Evolutionary conservation across 441 rosid species (phyloP).

Genomic region (Pelargonium myrrhifolium): DNA sequence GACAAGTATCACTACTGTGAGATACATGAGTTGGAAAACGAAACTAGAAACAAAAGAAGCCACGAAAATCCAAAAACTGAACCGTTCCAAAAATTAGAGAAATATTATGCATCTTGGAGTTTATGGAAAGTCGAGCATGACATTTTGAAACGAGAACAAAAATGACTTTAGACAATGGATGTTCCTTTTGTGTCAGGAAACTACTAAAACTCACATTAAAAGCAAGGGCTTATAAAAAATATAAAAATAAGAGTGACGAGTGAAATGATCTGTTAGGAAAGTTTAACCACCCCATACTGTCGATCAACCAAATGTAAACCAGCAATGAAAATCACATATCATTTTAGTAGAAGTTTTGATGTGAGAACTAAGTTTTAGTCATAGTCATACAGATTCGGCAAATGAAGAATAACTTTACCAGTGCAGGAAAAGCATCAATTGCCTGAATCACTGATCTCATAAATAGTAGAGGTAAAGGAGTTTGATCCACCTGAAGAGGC

Average conservation of each 20-base stretch:
- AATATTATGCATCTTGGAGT: neutral
- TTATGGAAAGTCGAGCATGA: neutral
- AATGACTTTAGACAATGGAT: neutral
- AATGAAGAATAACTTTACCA: conserved; percentile 43
- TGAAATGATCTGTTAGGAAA: neutral
- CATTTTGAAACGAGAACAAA: neutral
- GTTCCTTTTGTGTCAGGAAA: neutral
- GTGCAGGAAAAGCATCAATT: conserved; percentile 86
- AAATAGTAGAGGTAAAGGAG: conserved; percentile 86
- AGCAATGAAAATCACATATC: neutral
- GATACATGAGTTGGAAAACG: too few relatives aligned
- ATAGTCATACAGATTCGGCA: neutral
- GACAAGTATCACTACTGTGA: neutral
- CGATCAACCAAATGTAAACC: neutral
- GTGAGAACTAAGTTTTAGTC: neutral
- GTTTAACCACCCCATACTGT: neutral
- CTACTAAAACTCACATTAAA: neutral
- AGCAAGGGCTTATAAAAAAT: neutral
- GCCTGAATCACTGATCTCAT: conserved; percentile 99
- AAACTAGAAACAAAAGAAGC: too few relatives aligned
- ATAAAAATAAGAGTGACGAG: too few relatives aligned
- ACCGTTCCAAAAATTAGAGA: neutral
- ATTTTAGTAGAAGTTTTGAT: neutral
- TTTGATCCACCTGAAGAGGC: conserved; percentile 75
- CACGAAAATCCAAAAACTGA: too few relatives aligned